Percentiles rank a stretch among this genome's conserved stretches.
These are phyloP conservation scores for Kockiozyma suomiensis DNA, from an alignment of 805 yeast genomes.

Conservation along the genomic window DNA sequence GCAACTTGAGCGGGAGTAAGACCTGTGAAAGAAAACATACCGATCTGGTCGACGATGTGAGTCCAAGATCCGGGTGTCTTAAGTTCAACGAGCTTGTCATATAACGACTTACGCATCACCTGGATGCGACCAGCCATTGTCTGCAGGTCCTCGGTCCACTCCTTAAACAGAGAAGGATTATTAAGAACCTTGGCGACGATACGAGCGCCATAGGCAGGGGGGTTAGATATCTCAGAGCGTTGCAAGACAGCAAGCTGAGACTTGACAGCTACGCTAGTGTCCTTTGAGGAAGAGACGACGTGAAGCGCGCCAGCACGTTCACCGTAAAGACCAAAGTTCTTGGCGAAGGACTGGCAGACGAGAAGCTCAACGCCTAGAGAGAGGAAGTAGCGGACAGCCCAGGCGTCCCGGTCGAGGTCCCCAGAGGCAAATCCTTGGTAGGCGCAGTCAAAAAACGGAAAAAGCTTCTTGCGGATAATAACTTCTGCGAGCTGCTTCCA, in stretches of 20 bases:
- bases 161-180: conserved; percentile 64
- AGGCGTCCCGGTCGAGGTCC: conserved; percentile 77
- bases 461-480: conserved; percentile 53
- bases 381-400: conserved; percentile 65
- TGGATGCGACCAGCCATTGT: conserved; percentile 86
- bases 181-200: conserved; percentile 75
- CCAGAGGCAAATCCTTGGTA: conserved; percentile 98
- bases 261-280: conserved; percentile 58
- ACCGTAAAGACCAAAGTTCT: conserved; percentile 95
- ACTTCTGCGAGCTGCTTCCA: conserved; percentile 74
- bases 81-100: conserved; percentile 60
- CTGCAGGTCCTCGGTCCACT: conserved; percentile 82
- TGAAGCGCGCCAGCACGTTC: conserved; percentile 96
- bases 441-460: conserved; percentile 89
- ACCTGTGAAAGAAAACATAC: conserved; percentile 97
- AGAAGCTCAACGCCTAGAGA: conserved; percentile 59
- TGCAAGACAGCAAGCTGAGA: conserved; percentile 77
- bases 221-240: conserved; percentile 86
- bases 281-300: conserved; percentile 52
- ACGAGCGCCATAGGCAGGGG: conserved; percentile 96
- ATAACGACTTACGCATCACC: conserved; percentile 72
- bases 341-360: conserved; percentile 94
- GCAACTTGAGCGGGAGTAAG: conserved; percentile 73
- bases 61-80: conserved; percentile 90
- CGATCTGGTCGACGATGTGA: conserved; percentile 86